These are phyloP conservation scores for Mallotus nudiflorus DNA, from an alignment of 345 rosid genomes.

Conservation along the genomic window DNA sequence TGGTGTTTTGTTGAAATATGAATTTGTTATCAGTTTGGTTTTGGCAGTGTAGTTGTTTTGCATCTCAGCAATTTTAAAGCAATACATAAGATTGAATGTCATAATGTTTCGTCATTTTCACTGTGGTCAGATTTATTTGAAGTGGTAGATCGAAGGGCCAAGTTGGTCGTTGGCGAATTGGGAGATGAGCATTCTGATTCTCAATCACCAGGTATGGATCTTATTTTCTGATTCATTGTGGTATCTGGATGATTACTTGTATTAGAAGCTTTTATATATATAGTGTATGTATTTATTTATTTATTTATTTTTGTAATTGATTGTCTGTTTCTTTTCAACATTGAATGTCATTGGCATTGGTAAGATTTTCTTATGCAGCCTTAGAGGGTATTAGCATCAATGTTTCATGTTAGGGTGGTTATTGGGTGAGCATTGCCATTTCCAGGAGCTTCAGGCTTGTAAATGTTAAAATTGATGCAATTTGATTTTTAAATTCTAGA, in stretches of 20 bases:
- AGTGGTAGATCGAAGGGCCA: slow-evolving; percentile 95
- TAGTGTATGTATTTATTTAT: not conserved
- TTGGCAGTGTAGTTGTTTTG: no score
- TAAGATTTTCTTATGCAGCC: not conserved
- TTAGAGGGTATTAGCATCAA: not conserved
- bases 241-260: not conserved
- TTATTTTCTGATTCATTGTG: not conserved
- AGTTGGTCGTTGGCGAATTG: slow-evolving; percentile 82
- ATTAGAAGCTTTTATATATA: not conserved
- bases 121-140: slow-evolving; percentile 74
- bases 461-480: not conserved
- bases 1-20: no score
- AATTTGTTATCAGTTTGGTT: no score
- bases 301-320: slow-evolving; percentile 18
- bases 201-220: slow-evolving; percentile 57
- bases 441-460: not conserved
- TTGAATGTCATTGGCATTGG: not conserved
- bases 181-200: slow-evolving; percentile 71
- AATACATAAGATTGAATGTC: not conserved
- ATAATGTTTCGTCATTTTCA: not conserved
- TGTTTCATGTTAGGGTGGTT: not conserved
- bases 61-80: not conserved
- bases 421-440: not conserved
- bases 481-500: not conserved
- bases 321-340: slow-evolving; percentile 2